phyloP scores from a whole-genome alignment of 176 grass and related monocot species.

The Puccinellia tenuiflora region DNA sequence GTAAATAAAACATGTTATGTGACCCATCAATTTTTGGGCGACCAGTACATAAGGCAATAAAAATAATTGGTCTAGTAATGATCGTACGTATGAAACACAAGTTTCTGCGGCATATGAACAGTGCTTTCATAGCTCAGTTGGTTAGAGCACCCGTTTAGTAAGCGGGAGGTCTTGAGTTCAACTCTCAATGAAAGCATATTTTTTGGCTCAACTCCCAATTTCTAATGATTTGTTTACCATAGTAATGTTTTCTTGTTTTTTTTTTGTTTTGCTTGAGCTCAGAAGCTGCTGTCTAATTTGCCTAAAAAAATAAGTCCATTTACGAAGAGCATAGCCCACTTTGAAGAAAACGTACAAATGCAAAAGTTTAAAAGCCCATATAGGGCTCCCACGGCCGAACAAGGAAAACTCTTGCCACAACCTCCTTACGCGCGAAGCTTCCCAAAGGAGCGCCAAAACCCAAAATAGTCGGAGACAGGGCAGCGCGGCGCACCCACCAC shows the following conservation, averaged over 20 bases:
- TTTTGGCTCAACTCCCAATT: not conserved
- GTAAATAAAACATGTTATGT: not conserved
- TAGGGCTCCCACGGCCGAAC: too few species aligned
- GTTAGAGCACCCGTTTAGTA: slow-evolving; percentile 95
- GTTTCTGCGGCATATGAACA: too few species aligned
- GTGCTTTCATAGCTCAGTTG: slow-evolving; percentile 76
- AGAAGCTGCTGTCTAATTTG: not conserved
- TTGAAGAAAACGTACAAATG: not conserved
- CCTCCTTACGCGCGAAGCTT: too few species aligned
- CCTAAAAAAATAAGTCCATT: not conserved
- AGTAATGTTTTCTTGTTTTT: too few species aligned
- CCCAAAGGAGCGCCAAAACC: not conserved
- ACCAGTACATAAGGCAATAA: too few species aligned
- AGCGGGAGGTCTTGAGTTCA: slow-evolving; percentile 61
- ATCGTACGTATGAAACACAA: too few species aligned
- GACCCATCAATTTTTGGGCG: not conserved
- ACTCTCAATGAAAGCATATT: not conserved
- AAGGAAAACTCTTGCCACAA: too few species aligned
- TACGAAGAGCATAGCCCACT: not conserved
- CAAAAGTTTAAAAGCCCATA: too few species aligned
- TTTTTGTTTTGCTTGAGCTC: too few species aligned
- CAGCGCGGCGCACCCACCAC: not conserved
- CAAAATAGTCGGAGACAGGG: not conserved
- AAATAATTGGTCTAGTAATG: too few species aligned
- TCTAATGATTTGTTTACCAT: too few species aligned